Evolutionary conservation across 1,284 basidiomycete genomes (phyloP).

Genomic region (Cutaneotrichosporon cyanovorans): DNA sequence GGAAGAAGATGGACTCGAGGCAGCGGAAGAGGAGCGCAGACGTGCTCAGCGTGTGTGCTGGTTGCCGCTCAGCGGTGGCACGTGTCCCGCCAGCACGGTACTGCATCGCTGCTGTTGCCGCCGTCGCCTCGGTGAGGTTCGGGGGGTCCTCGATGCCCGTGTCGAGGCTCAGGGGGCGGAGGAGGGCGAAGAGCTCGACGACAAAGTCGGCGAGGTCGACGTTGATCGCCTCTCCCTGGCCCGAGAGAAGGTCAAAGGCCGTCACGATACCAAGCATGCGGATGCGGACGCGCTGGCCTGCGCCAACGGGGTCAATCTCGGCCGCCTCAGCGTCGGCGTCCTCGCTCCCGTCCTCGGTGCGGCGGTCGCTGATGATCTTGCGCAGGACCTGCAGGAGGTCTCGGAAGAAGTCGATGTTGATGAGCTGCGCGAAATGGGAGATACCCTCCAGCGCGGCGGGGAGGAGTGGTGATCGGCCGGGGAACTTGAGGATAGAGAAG

Average conservation of each 20-base stretch:
- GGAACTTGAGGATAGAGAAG: conserved; percentile 89
- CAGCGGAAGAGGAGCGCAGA: conserved; percentile 75
- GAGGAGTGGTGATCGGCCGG: conserved; percentile 70
- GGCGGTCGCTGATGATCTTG: conserved; percentile 56
- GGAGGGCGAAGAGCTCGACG: conserved; percentile 49
- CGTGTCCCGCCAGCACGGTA: conserved; percentile 3
- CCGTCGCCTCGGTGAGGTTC: conserved; percentile 24
- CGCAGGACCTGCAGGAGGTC: conserved; percentile 86
- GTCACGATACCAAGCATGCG: conserved; percentile 84
- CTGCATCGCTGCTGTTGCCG: conserved; percentile 16
- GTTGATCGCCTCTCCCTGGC: conserved; percentile 96
- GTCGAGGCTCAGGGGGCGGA: conserved; percentile 49
- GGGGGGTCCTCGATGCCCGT: conserved; percentile 49
- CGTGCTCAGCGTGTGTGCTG: conserved; percentile 32
- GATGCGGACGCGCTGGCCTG: conserved; percentile 51
- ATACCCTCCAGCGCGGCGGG: conserved; percentile 87
- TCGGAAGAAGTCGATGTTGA: conserved; percentile 98
- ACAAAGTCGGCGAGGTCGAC: conserved; percentile 90
- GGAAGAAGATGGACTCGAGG: conserved; percentile 67
- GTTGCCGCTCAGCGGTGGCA: conserved; percentile 16
- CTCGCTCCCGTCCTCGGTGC: conserved; percentile 37
- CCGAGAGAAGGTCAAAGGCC: conserved; percentile 89
- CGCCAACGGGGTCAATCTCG: conserved; percentile 24
- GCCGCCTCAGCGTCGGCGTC: conserved; percentile 37
- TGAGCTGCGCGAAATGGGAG: conserved; percentile 86